Percentiles rank a stretch among this genome's conserved stretches.
These are phyloP conservation scores for Yamadazyma atmosphaerica DNA, from an alignment of 1,139 yeast genomes.

Conservation along the genomic window DNA sequence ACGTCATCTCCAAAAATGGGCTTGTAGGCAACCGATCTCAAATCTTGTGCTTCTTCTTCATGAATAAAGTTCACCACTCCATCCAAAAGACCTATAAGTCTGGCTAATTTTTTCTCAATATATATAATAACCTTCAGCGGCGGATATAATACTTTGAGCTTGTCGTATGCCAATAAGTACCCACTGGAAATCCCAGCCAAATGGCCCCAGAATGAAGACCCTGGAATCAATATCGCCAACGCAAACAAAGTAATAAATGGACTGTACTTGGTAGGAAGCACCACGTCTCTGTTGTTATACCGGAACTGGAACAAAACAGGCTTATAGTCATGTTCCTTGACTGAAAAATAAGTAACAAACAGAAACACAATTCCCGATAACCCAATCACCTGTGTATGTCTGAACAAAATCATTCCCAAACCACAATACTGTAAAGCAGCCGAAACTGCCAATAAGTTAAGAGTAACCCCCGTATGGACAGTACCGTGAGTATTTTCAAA, in stretches of 20 bases:
- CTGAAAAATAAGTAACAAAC: constrained; percentile 63
- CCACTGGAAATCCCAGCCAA: constrained; percentile 44
- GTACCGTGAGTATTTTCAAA: constrained; percentile 84
- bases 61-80: constrained; percentile 51
- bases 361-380: constrained; percentile 78
- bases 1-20: constrained; percentile 31
- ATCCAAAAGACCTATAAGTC: constrained; percentile 54
- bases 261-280: constrained; percentile 59
- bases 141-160: constrained; percentile 56
- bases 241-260: constrained; percentile 60
- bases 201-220: constrained; percentile 76
- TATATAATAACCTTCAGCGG: constrained; percentile 66
- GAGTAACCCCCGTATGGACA: constrained; percentile 78
- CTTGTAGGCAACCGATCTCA: constrained; percentile 40
- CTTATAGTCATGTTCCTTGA: constrained; percentile 52
- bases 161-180: constrained; percentile 55
- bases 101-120: constrained; percentile 59
- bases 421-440: constrained; percentile 68
- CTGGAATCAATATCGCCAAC: constrained; percentile 46
- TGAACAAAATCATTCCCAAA: constrained; percentile 54
- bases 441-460: constrained; percentile 70
- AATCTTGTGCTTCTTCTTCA: constrained; percentile 55
- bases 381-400: constrained; percentile 60
- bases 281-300: constrained; percentile 22
- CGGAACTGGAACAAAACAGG: constrained; percentile 41